These are phyloP conservation scores for Ophiostoma fasciatum DNA, from an alignment of 2,329 filamentous ascomycete species.

Conservation along the genomic window DNA sequence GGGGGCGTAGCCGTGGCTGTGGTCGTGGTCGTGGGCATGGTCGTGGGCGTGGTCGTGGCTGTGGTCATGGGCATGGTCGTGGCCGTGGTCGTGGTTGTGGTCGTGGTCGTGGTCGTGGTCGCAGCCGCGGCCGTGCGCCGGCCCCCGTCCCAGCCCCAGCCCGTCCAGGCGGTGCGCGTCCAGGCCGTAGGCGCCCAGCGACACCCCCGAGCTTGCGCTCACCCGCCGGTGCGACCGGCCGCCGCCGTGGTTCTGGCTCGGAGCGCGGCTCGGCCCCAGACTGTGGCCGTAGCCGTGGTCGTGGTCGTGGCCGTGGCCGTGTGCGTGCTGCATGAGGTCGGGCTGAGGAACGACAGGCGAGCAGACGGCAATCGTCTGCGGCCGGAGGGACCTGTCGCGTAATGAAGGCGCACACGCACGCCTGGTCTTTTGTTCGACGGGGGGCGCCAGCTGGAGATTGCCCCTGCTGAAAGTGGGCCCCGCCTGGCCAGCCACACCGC, in stretches of 20 bases:
- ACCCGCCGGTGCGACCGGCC: constrained; percentile 7
- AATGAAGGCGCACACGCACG: too few relatives aligned
- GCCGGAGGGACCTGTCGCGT: too few relatives aligned
- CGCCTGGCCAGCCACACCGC: too few relatives aligned
- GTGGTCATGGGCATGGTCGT: constrained; percentile 18
- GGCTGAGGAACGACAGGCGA: too few relatives aligned
- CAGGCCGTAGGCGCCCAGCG: constrained; percentile 14
- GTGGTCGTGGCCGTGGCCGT: constrained; percentile 20
- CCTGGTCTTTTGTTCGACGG: too few relatives aligned
- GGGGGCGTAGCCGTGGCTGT: constrained; percentile 20
- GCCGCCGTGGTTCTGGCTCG: neutral
- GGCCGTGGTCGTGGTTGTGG: constrained; percentile 9
- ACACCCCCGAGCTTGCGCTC: constrained; percentile 13
- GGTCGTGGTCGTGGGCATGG: constrained; percentile 12
- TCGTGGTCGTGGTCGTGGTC: constrained; percentile 2
- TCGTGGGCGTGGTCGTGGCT: constrained; percentile 14
- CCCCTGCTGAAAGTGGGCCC: constrained; percentile 4
- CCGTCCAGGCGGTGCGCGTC: constrained; percentile 10
- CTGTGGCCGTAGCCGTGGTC: constrained; percentile 11
- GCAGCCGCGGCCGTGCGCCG: too few relatives aligned
- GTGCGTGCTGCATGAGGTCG: constrained; percentile 19
- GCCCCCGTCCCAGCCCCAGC: too few relatives aligned
- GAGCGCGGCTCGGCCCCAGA: too few relatives aligned
- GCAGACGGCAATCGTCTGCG: too few relatives aligned
- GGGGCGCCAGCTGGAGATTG: neutral